Percentiles rank a stretch among this genome's conserved stretches.
Evolutionary conservation across 371 early-diverging fungal genomes (phyloP).

Genomic region (Smittium mucronatum): DNA sequence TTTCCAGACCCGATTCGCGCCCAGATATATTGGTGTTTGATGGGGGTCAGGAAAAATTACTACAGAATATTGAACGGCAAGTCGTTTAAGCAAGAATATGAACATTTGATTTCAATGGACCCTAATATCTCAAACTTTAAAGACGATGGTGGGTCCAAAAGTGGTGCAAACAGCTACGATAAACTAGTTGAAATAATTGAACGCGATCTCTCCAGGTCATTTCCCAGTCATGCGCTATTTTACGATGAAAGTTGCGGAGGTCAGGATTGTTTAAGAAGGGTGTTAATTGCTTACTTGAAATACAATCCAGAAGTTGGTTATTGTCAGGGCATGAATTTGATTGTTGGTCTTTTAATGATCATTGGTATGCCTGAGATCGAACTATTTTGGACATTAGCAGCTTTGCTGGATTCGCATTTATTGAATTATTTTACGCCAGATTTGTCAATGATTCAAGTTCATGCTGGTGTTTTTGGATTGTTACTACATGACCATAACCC

Average conservation of each 20-base stretch:
- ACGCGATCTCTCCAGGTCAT: conserved; percentile 75
- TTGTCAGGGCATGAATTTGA: conserved; percentile 91
- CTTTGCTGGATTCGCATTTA: conserved; percentile 58
- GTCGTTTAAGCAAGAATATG: conserved; percentile 40
- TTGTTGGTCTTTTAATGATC: conserved; percentile 83
- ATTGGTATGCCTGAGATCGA: conserved; percentile 58
- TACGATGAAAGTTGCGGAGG: conserved; percentile 52
- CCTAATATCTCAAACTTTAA: neutral
- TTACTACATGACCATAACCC: conserved; percentile 59
- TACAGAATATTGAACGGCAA: conserved; percentile 16
- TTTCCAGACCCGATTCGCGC: conserved; percentile 22
- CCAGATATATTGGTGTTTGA: conserved; percentile 22
- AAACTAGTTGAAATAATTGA: conserved; percentile 77
- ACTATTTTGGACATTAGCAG: conserved; percentile 76
- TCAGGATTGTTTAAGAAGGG: conserved; percentile 39
- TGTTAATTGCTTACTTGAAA: conserved; percentile 78
- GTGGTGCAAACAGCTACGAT: conserved; percentile 39
- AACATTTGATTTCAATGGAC: conserved; percentile 28
- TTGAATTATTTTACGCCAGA: conserved; percentile 65
- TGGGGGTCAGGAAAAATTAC: conserved; percentile 17
- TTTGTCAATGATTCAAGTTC: conserved; percentile 59
- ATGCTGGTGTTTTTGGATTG: conserved; percentile 73
- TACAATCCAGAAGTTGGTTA: conserved; percentile 83
- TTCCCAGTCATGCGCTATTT: conserved; percentile 67
- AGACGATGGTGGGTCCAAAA: conserved; percentile 20